Evolutionary conservation across 768 basidiomycete genomes (phyloP).

Genomic region (Russula dissimulans): DNA sequence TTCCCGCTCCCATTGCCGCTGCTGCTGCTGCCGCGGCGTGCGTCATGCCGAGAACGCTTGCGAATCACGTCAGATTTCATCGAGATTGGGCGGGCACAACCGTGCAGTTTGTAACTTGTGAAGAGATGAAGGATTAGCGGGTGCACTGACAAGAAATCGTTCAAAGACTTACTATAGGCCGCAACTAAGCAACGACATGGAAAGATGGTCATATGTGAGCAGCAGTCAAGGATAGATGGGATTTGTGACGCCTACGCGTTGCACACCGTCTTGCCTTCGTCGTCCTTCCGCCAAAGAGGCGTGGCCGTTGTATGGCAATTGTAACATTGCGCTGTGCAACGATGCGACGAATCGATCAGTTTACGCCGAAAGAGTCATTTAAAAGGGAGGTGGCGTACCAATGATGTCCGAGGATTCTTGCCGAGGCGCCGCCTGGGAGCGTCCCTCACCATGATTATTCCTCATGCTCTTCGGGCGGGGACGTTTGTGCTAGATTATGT

Average conservation of each 20-base stretch:
- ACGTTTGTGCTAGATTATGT: constrained; percentile 57
- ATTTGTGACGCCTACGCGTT: constrained; percentile 56
- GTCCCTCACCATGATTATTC: constrained; percentile 62
- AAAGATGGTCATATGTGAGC: neutral
- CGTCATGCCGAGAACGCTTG: constrained; percentile 77
- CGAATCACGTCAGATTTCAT: constrained; percentile 91
- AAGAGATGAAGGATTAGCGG: constrained; percentile 3
- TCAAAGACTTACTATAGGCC: constrained; percentile 56
- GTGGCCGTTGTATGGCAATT: constrained; percentile 87
- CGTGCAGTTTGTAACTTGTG: constrained; percentile 67
- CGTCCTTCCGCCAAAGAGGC: constrained; percentile 85
- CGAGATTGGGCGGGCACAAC: constrained; percentile 75
- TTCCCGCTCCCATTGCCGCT: constrained; percentile 24
- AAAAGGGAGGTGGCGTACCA: constrained; percentile 36
- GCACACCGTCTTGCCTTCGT: constrained; percentile 86
- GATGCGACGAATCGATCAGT: neutral
- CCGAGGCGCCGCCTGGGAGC: constrained; percentile 53
- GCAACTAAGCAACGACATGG: constrained; percentile 38
- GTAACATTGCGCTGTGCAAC: constrained; percentile 62
- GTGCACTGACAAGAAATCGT: neutral
- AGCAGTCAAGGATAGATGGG: neutral
- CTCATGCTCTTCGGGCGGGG: constrained; percentile 86
- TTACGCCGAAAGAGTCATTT: neutral
- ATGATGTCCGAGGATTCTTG: constrained; percentile 67
- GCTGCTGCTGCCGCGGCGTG: constrained; percentile 41